phyloP scores from a whole-genome alignment of 352 stramenopile species.

The Globisporangium orthogonon region DNA sequence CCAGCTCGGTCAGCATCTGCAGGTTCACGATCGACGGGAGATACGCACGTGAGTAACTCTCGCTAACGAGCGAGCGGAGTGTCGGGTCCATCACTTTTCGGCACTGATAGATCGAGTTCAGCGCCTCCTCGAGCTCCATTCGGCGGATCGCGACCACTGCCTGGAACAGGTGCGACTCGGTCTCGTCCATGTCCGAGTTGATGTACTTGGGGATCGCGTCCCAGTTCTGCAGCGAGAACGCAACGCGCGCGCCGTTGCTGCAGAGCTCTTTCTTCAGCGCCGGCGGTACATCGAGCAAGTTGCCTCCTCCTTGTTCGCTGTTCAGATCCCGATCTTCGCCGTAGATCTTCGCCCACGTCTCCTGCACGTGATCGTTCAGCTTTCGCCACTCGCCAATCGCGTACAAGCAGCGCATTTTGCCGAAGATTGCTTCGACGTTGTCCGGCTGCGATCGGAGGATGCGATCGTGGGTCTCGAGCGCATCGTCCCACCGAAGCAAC shows the following conservation, averaged over 20 bases:
- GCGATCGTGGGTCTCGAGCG: slow-evolving; percentile 92
- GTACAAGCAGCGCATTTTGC: slow-evolving; percentile 98
- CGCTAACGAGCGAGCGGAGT: slow-evolving; percentile 96
- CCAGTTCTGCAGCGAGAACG: slow-evolving; percentile 84
- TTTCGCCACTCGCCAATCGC: slow-evolving; percentile 96
- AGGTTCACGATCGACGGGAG: slow-evolving; percentile 94
- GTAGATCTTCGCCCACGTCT: slow-evolving; percentile 85
- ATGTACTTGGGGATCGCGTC: slow-evolving; percentile 81
- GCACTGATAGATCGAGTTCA: slow-evolving; percentile 90
- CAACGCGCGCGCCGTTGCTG: slow-evolving; percentile 71
- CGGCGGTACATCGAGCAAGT: slow-evolving; percentile 67
- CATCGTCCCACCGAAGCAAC: slow-evolving; percentile 96
- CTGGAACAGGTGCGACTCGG: slow-evolving; percentile 77
- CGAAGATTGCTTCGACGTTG: slow-evolving; percentile 95
- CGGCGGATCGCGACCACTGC: slow-evolving; percentile 93
- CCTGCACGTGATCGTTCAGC: slow-evolving; percentile 90
- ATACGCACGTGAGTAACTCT: slow-evolving; percentile 97
- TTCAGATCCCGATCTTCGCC: slow-evolving; percentile 38
- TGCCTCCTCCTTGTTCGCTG: slow-evolving; percentile 33
- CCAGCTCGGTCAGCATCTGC: slow-evolving; percentile 96
- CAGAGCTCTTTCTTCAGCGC: slow-evolving; percentile 83
- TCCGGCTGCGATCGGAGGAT: slow-evolving; percentile 54
- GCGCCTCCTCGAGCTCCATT: slow-evolving; percentile 91
- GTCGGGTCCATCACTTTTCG: slow-evolving; percentile 94
- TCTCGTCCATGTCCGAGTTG: slow-evolving; percentile 86